Base-by-base conservation (phyloP, 768 basidiomycete species). In the Panaeolus papilionaceus region DNA sequence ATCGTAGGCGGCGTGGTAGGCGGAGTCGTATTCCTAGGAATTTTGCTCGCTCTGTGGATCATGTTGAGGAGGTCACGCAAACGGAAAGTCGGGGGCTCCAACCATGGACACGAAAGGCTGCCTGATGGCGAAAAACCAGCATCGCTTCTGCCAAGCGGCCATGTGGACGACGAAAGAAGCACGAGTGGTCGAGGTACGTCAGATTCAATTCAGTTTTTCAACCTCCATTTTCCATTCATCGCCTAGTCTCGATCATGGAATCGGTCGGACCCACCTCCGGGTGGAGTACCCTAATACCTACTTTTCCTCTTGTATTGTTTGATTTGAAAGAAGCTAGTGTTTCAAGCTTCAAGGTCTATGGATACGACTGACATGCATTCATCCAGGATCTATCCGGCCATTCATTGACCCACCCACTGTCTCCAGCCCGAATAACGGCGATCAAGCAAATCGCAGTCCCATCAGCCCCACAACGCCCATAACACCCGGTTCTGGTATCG, bases 1-100 rank as follows among this genome's bases (percentile, higher is more conserved):
- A 77, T 82, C 33, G 71, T 75, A 8, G 81, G 80, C n/a, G 75
- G 69, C 26, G 69, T 78, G 14, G 33, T 79, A 45, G 78, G 76
- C 23, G 71, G 71, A 10, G 58, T 80, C 38, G 61, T 72, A 38
- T 66, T 74, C 26, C 33, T 78, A n/a, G 66, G 71, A 14, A 16
- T 67, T 18, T 64, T 66, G 7, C 42, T 69, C 6, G 18, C 47
- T 7, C 3, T 51, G 7, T 51, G 47, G 47, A 2, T 51, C 8
- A 26, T 51, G 47, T 9, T 23, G 47, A 51, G 26, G 47, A 51
- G 7, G 18, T 16, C 14, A 5, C 47, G 12, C n/a, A 20, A 23
- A 9, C 47, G 12, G 47, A 51, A 51, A 23, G 47, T 6, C 9
- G 20, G 45, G 16, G 18, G 16, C 45, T 47, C 47, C 8, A 51